These are phyloP conservation scores for Salisapilia sapeloensis DNA, from an alignment of 352 stramenopile genomes.

Conservation along the genomic window DNA sequence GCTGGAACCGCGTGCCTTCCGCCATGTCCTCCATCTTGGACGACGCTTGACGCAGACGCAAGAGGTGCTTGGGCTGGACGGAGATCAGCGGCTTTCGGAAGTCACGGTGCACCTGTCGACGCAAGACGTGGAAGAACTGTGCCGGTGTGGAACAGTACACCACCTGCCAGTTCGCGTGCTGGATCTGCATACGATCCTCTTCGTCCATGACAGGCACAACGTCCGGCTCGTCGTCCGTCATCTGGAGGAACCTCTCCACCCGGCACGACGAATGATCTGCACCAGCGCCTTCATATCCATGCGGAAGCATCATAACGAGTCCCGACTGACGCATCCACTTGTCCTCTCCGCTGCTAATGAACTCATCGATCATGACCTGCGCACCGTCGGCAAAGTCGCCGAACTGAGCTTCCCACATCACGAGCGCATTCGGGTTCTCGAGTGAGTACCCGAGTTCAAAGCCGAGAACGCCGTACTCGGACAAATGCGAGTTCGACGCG, in stretches of 20 bases:
- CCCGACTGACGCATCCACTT: constrained; percentile 95
- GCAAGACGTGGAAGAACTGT: constrained; percentile 86
- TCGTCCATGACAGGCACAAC: constrained; percentile 83
- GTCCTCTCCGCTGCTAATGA: constrained; percentile 90
- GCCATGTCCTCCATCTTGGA: constrained; percentile 90
- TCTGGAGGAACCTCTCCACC: constrained; percentile 90
- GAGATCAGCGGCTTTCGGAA: constrained; percentile 96
- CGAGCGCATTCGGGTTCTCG: constrained; percentile 91
- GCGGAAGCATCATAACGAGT: constrained; percentile 88
- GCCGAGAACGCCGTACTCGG: constrained; percentile 90
- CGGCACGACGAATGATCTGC: constrained; percentile 92
- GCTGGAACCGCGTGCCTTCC: constrained; percentile 84
- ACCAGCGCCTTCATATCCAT: constrained; percentile 94
- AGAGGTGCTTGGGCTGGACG: constrained; percentile 90
- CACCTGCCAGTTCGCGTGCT: constrained; percentile 95
- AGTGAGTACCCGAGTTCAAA: constrained; percentile 93
- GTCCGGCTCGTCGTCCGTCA: constrained; percentile 90
- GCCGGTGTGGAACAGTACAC: constrained; percentile 92
- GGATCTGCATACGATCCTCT: constrained; percentile 93
- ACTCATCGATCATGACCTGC: constrained; percentile 97
- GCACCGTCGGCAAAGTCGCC: constrained; percentile 94
- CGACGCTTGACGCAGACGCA: constrained; percentile 83
- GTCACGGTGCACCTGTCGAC: constrained; percentile 89
- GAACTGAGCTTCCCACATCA: constrained; percentile 94
- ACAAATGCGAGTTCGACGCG: constrained; percentile 89